Percentiles rank a stretch among this genome's conserved stretches.
Evolutionary conservation across 2,329 filamentous ascomycete species (phyloP).

Genomic region (Didymella sp.): DNA sequence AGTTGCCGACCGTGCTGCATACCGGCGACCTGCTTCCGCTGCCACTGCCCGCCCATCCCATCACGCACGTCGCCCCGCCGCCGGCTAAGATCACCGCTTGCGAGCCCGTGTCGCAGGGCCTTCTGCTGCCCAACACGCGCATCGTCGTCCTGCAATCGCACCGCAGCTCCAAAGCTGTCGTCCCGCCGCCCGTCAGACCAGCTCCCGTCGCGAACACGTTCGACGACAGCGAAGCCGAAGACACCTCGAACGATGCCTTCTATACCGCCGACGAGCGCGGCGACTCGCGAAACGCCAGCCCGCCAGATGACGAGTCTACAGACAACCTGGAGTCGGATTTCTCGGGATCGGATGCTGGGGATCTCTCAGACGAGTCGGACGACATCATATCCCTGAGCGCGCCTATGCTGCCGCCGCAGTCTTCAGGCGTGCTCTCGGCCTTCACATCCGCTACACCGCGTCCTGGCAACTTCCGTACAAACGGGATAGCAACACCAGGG

Average conservation of each 20-base stretch:
- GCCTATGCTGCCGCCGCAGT: slow-evolving; percentile 77
- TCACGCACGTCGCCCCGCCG: slow-evolving; percentile 83
- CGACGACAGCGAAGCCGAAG: slow-evolving; percentile 78
- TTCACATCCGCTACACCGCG: slow-evolving; percentile 82
- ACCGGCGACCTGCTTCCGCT: slow-evolving; percentile 83
- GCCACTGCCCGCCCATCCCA: slow-evolving; percentile 76
- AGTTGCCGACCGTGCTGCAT: slow-evolving; percentile 78
- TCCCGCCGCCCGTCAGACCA: slow-evolving; percentile 53
- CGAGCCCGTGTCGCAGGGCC: slow-evolving; percentile 89
- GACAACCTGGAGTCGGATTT: slow-evolving; percentile 63
- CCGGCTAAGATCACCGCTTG: slow-evolving; percentile 91
- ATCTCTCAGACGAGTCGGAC: slow-evolving; percentile 89
- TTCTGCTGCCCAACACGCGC: slow-evolving; percentile 77
- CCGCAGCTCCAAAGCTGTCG: slow-evolving; percentile 57
- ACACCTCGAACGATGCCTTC: slow-evolving; percentile 89
- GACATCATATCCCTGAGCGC: slow-evolving; percentile 90
- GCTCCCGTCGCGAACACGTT: slow-evolving; percentile 64
- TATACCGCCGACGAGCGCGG: slow-evolving; percentile 81
- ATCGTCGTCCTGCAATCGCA: slow-evolving; percentile 78
- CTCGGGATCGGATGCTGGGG: slow-evolving; percentile 71
- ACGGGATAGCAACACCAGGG: slow-evolving; percentile 80
- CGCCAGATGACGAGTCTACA: slow-evolving; percentile 51
- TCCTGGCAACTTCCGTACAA: slow-evolving; percentile 72
- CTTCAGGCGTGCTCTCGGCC: slow-evolving; percentile 79
- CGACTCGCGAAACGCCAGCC: slow-evolving; percentile 49